Conservation (phyloP, 179 eudicot species). For the Monotropa hypopitys region DNA sequence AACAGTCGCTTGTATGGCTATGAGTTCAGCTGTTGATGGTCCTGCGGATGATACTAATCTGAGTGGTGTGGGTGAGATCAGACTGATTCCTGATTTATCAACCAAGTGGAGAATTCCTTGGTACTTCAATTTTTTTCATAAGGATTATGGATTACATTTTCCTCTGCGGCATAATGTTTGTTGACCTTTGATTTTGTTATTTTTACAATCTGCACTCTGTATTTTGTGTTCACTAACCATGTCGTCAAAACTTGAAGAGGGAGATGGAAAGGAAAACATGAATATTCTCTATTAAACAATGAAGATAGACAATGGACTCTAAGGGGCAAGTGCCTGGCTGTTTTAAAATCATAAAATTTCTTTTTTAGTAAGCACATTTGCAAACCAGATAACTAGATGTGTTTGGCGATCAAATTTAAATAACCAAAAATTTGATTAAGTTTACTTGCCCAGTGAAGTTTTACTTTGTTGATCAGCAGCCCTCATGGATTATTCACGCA, state of each 20-base stretch:
- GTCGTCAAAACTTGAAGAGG: not conserved
- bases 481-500: not conserved
- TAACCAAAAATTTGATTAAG: not conserved
- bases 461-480: not conserved
- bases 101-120: conserved; percentile 75
- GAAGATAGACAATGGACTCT: not conserved
- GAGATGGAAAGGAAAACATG: not conserved
- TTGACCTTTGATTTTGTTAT: not conserved
- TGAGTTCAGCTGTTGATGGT: conserved; percentile 61
- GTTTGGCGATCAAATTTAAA: not conserved
- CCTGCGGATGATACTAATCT: conserved; percentile 75
- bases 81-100: conserved; percentile 79
- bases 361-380: not conserved
- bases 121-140: conserved; percentile 23
- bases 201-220: not conserved
- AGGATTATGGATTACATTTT: not conserved
- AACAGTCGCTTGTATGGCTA: conserved; percentile 73
- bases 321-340: not conserved
- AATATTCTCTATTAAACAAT: too few relatives aligned
- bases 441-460: not conserved
- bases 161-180: not conserved
- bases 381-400: not conserved
- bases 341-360: not conserved
- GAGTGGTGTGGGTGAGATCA: conserved; percentile 77
- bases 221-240: not conserved